A percentile compares a stretch with the other conserved stretches of the same genome.
Conservation (phyloP, 371 early-diverging fungal genomes). For the Mucor velutinosus region DNA sequence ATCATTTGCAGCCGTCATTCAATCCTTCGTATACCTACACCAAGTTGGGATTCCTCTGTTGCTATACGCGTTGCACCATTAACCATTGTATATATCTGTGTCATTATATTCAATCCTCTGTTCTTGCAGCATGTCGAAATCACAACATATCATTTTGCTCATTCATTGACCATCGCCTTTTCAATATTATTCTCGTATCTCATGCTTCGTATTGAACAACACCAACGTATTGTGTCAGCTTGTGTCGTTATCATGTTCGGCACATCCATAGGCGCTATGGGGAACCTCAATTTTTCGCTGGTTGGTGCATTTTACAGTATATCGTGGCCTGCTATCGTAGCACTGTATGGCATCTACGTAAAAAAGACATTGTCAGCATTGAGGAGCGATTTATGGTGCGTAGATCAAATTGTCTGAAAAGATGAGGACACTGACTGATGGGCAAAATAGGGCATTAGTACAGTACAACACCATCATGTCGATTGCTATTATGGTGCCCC, state of each 20-base stretch:
- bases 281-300: conserved; percentile 61
- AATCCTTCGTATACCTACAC: conserved; percentile 43
- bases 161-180: conserved; percentile 62
- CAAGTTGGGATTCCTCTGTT: conserved; percentile 47
- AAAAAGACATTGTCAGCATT: conserved; percentile 57
- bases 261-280: conserved; percentile 54
- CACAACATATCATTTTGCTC: conserved; percentile 60
- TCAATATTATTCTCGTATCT: conserved; percentile 57
- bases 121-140: conserved; percentile 63
- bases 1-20: background rate
- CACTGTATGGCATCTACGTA: conserved; percentile 63
- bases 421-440: too few species aligned
- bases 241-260: conserved; percentile 58
- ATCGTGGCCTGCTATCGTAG: conserved; percentile 56
- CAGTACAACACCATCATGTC: conserved; percentile 27
- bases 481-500: conserved; percentile 10
- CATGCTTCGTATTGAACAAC: conserved; percentile 46
- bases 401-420: background rate
- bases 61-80: conserved; percentile 55
- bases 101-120: conserved; percentile 60
- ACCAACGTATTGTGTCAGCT: conserved; percentile 35
- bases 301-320: conserved; percentile 55
- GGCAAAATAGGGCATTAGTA: conserved; percentile 5
- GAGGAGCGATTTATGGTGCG: conserved; percentile 60
- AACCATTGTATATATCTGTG: conserved; percentile 56